Evolutionary conservation across 176 grass and related monocot species (phyloP).

Genomic region (Musa itinerans): DNA sequence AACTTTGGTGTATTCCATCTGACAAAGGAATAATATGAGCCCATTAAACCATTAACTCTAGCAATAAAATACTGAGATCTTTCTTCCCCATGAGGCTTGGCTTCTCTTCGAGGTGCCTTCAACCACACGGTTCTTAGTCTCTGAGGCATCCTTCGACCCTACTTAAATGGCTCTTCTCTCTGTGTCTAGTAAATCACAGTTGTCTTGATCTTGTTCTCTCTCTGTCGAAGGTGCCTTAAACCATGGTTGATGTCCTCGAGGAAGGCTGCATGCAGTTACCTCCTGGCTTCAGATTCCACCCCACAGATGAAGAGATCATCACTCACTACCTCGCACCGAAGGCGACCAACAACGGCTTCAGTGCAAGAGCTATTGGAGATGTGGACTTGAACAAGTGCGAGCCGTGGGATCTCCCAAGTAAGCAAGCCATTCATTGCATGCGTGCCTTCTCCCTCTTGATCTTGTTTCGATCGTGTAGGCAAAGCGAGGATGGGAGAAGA

Average conservation of each 20-base stretch:
- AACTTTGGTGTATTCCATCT: neutral
- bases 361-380: slow-evolving; percentile 56
- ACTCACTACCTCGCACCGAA: slow-evolving; percentile 73
- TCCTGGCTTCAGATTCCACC: slow-evolving; percentile 87
- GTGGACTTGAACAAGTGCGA: slow-evolving; percentile 92
- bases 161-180: neutral
- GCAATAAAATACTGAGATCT: neutral
- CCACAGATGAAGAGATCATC: slow-evolving; percentile 86
- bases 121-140: neutral
- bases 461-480: slow-evolving; percentile 8
- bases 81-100: neutral
- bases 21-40: neutral
- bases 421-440: neutral
- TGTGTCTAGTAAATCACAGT: neutral
- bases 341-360: slow-evolving; percentile 35
- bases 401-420: slow-evolving; percentile 80
- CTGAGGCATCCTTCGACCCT: neutral
- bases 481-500: slow-evolving; percentile 79
- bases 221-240: neutral
- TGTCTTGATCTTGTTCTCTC: neutral
- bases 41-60: neutral
- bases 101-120: slow-evolving; percentile 7
- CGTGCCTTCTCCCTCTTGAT: neutral
- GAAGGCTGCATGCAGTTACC: slow-evolving; percentile 32
- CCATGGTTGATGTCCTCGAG: slow-evolving; percentile 29